These are phyloP conservation scores for Rhododendron griersonianum DNA, from an alignment of 148 eudicot genomes.

Conservation along the genomic window DNA sequence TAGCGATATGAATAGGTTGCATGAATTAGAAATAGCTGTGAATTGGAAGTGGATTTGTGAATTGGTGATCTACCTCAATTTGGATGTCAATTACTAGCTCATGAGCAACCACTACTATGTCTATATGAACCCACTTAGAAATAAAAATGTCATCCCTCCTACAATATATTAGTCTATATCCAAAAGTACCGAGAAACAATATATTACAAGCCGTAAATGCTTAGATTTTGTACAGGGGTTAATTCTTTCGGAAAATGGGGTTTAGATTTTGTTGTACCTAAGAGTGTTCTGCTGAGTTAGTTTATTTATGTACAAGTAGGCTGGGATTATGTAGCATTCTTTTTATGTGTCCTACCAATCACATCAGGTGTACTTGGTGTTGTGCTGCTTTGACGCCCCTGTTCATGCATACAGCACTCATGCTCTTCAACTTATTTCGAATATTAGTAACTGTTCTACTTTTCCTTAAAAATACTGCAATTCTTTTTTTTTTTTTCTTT, in stretches of 20 bases:
- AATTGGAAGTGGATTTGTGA: neutral
- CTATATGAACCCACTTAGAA: neutral
- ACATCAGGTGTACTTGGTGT: neutral
- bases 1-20: neutral
- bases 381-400: neutral
- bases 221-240: neutral
- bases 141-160: neutral
- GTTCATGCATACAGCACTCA: neutral
- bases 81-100: neutral
- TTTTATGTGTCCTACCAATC: neutral
- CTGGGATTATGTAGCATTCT: neutral
- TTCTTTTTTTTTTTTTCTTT: neutral
- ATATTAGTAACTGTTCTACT: neutral
- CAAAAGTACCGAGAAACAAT: neutral
- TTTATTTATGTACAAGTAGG: neutral
- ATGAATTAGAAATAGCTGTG: neutral
- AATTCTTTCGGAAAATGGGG: neutral
- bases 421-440: neutral
- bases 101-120: neutral
- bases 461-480: conserved; percentile 13
- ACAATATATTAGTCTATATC: neutral
- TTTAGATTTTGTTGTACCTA: neutral
- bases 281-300: neutral
- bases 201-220: neutral
- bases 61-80: neutral